These are phyloP conservation scores for Lactarius hengduanensis DNA, from an alignment of 768 basidiomycete genomes.

Conservation along the genomic window DNA sequence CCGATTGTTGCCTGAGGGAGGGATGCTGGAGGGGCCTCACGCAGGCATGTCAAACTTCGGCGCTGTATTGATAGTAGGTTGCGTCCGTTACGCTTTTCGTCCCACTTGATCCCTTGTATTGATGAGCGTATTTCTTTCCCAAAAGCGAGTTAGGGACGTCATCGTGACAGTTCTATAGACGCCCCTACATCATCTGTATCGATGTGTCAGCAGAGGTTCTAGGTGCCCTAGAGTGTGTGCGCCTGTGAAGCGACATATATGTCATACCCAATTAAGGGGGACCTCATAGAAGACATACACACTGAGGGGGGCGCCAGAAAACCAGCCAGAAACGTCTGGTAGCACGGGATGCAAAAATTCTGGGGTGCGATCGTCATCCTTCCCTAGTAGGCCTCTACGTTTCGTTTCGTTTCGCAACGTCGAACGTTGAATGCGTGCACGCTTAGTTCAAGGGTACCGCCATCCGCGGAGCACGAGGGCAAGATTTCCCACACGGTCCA, in stretches of 20 bases:
- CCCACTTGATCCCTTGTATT: background rate
- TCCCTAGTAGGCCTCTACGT: background rate
- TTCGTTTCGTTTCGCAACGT: background rate
- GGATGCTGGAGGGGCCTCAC: background rate
- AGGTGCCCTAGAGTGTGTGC: background rate
- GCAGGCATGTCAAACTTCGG: background rate
- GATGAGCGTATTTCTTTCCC: background rate
- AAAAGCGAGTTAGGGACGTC: constrained; percentile 3
- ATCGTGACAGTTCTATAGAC: constrained; percentile 1
- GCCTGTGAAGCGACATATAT: background rate
- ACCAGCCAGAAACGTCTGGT: background rate
- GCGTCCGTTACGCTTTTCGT: background rate
- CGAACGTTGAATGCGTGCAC: background rate
- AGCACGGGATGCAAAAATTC: background rate
- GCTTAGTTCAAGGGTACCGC: constrained; percentile 6
- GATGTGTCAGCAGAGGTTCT: constrained; percentile 8
- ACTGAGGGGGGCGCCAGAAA: background rate
- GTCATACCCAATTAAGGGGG: constrained; percentile 4
- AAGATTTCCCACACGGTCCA: background rate
- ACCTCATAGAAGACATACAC: background rate
- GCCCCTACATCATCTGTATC: constrained; percentile 1
- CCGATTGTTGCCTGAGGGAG: background rate
- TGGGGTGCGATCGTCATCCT: constrained; percentile 1
- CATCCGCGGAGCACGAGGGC: constrained; percentile 13
- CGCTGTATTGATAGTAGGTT: background rate